Percentiles rank a stretch among this genome's conserved stretches.
Conservation (phyloP, 164 flowering plant genomes). For the Umbellularia californica region DNA sequence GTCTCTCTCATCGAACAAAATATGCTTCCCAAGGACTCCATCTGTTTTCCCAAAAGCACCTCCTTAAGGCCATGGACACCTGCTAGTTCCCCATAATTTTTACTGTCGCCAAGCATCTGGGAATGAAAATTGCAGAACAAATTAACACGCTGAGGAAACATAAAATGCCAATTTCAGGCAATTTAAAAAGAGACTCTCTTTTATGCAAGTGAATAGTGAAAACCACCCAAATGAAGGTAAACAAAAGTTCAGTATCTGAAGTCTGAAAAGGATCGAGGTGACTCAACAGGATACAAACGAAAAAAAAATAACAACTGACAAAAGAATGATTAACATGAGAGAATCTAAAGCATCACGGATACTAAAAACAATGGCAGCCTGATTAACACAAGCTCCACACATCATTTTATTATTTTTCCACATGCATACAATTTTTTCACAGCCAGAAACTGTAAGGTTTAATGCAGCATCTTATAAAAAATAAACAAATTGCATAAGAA, state of each 20-base stretch:
- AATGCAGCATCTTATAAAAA: too few species aligned
- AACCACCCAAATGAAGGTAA: not conserved
- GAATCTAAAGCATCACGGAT: not conserved
- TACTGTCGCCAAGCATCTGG: slow-evolving; percentile 49
- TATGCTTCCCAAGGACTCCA: slow-evolving; percentile 58
- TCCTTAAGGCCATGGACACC: slow-evolving; percentile 40
- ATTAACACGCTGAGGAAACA: slow-evolving; percentile 1
- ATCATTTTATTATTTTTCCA: too few species aligned
- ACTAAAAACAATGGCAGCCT: too few species aligned
- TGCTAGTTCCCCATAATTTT: slow-evolving; percentile 51
- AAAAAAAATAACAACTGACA: not conserved
- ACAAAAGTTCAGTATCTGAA: not conserved
- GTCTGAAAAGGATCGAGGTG: not conserved
- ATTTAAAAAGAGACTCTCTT: not conserved
- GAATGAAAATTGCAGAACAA: not conserved
- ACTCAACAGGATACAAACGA: not conserved
- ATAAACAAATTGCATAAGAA: too few species aligned
- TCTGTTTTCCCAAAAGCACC: slow-evolving; percentile 50
- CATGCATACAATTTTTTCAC: too few species aligned
- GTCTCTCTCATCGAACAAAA: slow-evolving; percentile 52
- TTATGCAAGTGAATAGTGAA: not conserved
- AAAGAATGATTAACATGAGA: not conserved
- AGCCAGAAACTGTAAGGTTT: too few species aligned
- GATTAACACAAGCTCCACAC: too few species aligned
- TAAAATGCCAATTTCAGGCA: not conserved